Evolutionary conservation across 768 basidiomycete species (phyloP), one percentile per base, ranked within the genome.

Genomic region (Leccinum subgranulosum): DNA sequence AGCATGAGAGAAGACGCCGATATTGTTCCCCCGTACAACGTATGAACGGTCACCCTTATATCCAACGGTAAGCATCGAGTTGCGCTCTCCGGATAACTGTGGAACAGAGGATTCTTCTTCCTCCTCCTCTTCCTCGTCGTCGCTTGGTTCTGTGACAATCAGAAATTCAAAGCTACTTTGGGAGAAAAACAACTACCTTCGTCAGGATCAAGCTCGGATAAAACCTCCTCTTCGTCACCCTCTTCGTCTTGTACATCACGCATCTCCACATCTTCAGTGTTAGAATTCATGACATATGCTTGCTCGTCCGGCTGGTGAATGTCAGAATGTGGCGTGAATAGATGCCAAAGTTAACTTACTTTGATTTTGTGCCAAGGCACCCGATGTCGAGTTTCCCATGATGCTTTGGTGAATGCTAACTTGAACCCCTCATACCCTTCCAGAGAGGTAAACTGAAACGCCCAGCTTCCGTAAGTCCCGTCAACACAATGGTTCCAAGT

Each of bases 41-140:
- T 92, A 97, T 11, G 94, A 93, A 28, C 95, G 81, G 66, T 97
- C 94, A 58, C 94, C 92, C 75, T 92, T 94, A 80, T 97, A 95
- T 11, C 96, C 96, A 41, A 98, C 87, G 4, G 91, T 92, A 36
- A 98, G 81, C 60, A 93, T 90, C 6, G 91, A 90, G 72, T 98
- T 98, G 59, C 81, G 81, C 29, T 86, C 87, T 27, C 87, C 87
- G 41, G 79, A 77, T 15, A 75, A 62, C 47, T 77, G 74, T 10
- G 73, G 62, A 45, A 76, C 67, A 12, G 75, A 71, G 45, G 67
- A 70, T 49, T 71, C 75, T 0, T 74, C 77, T 4, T 73, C 74
- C 0, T 74, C 74, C 12, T 75, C 75, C 27, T 27, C 25, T 21
- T 49, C 47, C 6, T 48, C 49, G n/a, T 75, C 76, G 52, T 75